Base-by-base conservation (phyloP, 495 filamentous ascomycete genomes). In the Talaromyces liani region DNA sequence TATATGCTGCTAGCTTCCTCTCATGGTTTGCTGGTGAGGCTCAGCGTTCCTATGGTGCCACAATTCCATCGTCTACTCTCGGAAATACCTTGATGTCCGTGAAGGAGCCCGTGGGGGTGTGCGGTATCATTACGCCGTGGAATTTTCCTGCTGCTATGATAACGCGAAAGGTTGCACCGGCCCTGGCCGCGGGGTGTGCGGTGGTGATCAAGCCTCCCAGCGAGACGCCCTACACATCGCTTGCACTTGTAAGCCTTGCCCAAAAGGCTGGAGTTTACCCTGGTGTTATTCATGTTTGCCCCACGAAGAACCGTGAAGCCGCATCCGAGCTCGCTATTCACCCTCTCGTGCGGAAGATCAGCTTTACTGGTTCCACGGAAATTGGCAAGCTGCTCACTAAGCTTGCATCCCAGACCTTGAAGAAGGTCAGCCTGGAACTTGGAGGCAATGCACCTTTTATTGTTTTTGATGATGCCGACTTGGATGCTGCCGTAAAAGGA, bases 41-140 rank as follows among this genome's bases (percentile, higher is more conserved):
- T 0, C 78, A 80, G 1, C 74, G 87, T n/a, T 65, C 73, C 0
- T 84, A 88, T 63, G 87, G 87, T 3, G 81, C 83, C 41, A 87
- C 84, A 25, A 93, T 95, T 83, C 87, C 7, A 80, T 85, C 12
- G 79, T n/a, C 83, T 64, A 84, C 14, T 69, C 81, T 87, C 0
- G 86, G 84, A 0, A 93, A 91, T 76, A 82, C 90, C 18, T 80
- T 92, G 2, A 82, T 89, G 34, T 93, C 90, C 1, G 70, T 90
- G n/a, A 90, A 89, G 73, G 86, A 97, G 75, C 93, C 94, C 7
- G 85, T 98, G 53, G 94, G 94, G 65, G 94, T 98, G 10, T 96
- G 91, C 69, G 93, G 91, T 12, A 79, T 98, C 34, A 97, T 98
- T 71, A 97, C 94, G 20, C 94, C 94, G 25, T 96, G 92, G 92